Base-by-base conservation (phyloP, 148 eudicot species). In the Dysphania ambrosioides region DNA sequence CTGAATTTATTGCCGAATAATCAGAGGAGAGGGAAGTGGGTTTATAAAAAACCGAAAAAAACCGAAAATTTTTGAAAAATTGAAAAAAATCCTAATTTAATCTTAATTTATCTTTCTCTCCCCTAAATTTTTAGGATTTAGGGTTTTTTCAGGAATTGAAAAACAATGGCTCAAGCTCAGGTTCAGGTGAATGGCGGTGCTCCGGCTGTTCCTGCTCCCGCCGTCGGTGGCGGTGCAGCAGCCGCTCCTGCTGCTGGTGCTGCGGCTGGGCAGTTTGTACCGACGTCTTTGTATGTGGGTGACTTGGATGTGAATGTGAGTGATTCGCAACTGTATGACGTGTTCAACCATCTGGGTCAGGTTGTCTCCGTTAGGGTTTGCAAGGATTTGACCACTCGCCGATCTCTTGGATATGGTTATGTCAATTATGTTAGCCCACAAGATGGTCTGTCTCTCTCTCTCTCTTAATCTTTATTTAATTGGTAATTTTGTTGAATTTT, bases 341-440 rank as follows among this genome's bases (percentile, higher is more conserved):
- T 83, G 76, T 93, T 88, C 32, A 86, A 67, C 44, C 86, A 85
- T 77, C 8, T 85, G 29, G 93, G 91, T 58, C 88, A 82, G 47
- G 98, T 93, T 23, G 87, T 84, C 41, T 86, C 89, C 1, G 93
- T 90, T 70, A 71, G 96, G 51, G 87, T 93, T 75, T 93, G 97
- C 44, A 77, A 96, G 49, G 96, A 93, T 75, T 42, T 75, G 35
- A 36, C 80, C 55, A 86, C 87, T 16, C 80, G 81, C 1, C 80
- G 86, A 1, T 88, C 93, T 7, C 96, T 92, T 53, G 90, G 91
- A 7, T 92, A 90, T 70, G 96, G 93, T 4, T 92, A 90, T 72
- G 96, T 92, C 76, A 92, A 88, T 70, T 92, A 60, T 71, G 79
- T 49, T 11, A 78, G 47, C 75, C 90, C 87, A 0, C 90, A 80